Percentiles rank a stretch among this genome's conserved stretches.
These are phyloP conservation scores for Fusarium tjaetaba DNA, from an alignment of 2,329 filamentous ascomycete species.

Conservation along the genomic window DNA sequence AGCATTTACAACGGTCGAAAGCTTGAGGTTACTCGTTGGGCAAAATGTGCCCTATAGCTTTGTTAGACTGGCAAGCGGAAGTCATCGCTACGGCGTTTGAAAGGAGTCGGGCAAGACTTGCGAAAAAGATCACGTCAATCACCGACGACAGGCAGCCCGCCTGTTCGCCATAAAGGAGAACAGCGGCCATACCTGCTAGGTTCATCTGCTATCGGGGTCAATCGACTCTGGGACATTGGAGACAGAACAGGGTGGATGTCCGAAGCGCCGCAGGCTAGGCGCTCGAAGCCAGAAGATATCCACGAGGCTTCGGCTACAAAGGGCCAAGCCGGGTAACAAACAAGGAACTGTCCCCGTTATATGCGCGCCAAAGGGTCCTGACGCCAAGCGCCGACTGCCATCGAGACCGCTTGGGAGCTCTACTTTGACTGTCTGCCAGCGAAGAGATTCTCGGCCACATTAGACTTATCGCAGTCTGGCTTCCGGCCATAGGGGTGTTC, in stretches of 20 bases:
- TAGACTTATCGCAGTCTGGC: neutral
- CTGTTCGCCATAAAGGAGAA: neutral
- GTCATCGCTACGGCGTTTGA: constrained; percentile 58
- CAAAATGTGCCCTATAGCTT: constrained; percentile 92
- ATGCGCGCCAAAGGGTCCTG: constrained; percentile 29
- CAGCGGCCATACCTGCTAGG: neutral
- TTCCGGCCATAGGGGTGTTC: neutral
- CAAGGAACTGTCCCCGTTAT: constrained; percentile 17
- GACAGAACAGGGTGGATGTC: constrained; percentile 26
- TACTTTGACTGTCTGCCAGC: constrained; percentile 2
- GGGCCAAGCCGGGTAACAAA: constrained; percentile 10
- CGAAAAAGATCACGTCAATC: neutral
- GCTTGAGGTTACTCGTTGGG: constrained; percentile 78
- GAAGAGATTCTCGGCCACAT: constrained; percentile 12
- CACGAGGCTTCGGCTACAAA: constrained; percentile 12
- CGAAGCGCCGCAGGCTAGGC: constrained; percentile 25
- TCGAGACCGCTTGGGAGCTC: neutral
- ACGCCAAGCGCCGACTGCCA: constrained; percentile 21
- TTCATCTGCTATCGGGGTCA: constrained; percentile 10
- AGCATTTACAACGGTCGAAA: constrained; percentile 87
- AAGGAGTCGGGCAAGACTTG: neutral
- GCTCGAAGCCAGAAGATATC: constrained; percentile 9
- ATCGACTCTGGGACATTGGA: constrained; percentile 23
- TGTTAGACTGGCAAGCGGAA: constrained; percentile 74
- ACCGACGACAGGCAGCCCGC: neutral